Evolutionary conservation across 768 basidiomycete species (phyloP).

Genomic region (Albatrellus ellisii): DNA sequence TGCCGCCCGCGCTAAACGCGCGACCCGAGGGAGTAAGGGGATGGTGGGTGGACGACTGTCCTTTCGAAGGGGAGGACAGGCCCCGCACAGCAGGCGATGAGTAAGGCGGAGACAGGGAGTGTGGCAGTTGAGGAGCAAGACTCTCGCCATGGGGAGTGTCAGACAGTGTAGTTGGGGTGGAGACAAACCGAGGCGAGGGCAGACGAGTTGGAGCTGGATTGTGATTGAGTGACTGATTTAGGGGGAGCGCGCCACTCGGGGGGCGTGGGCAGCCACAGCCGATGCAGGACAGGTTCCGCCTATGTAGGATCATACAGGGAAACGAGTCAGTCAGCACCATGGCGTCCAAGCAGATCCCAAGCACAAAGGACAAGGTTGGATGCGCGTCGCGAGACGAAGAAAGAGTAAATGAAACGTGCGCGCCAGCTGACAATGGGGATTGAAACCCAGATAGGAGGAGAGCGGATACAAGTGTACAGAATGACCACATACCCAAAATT

Average conservation of each 20-base stretch:
- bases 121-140: no score
- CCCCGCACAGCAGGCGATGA: constrained; percentile 5
- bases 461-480: constrained; percentile 6
- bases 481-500: constrained; percentile 63
- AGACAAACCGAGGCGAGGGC: constrained; percentile 16
- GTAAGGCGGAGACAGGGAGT: constrained; percentile 8
- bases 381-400: constrained; percentile 9
- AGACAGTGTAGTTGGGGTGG: no score
- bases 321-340: constrained; percentile 29
- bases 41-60: constrained; percentile 17
- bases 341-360: constrained; percentile 18
- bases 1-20: constrained; percentile 62
- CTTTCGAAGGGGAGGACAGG: constrained; percentile 9
- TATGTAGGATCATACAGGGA: constrained; percentile 38
- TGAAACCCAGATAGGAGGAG: constrained; percentile 18
- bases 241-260: constrained; percentile 21
- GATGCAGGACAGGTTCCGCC: constrained; percentile 67
- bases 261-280: constrained; percentile 56
- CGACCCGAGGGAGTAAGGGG: constrained; percentile 76
- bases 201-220: constrained; percentile 15
- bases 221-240: constrained; percentile 12
- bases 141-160: no score
- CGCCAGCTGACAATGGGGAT: no score
- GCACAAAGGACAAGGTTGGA: constrained; percentile 2
- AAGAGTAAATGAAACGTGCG: no score